Conservation (phyloP, 805 yeast species). For the Candida corydali region DNA sequence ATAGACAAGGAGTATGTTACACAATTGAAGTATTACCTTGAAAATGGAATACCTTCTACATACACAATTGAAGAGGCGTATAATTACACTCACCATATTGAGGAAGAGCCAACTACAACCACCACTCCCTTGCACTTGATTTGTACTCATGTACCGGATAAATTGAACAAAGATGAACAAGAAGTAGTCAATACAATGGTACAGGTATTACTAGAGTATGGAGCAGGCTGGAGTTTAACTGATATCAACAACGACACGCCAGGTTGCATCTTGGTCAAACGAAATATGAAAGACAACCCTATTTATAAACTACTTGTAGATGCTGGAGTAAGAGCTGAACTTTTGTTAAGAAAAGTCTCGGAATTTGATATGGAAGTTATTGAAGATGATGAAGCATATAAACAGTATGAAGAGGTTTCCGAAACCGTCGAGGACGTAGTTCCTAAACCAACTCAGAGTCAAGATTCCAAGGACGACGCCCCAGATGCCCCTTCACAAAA, state of each 20-base stretch:
- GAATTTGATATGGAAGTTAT: slow-evolving; percentile 63
- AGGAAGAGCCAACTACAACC: slow-evolving; percentile 37
- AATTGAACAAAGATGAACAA: slow-evolving; percentile 39
- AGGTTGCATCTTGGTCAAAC: slow-evolving; percentile 69
- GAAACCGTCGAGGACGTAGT: slow-evolving; percentile 2
- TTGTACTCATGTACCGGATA: slow-evolving; percentile 50
- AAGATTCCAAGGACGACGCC: no score
- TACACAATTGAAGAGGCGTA: slow-evolving; percentile 76
- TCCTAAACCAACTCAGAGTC: no score
- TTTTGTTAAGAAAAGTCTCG: slow-evolving; percentile 66
- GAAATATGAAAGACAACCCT: slow-evolving; percentile 34
- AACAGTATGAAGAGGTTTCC: slow-evolving; percentile 11
- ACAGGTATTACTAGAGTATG: slow-evolving; percentile 67
- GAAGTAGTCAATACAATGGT: slow-evolving; percentile 50
- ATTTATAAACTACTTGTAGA: slow-evolving; percentile 56
- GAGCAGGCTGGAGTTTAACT: slow-evolving; percentile 87
- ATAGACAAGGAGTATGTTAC: slow-evolving; percentile 42
- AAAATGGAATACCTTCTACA: slow-evolving; percentile 75
- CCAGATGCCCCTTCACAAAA: slow-evolving; percentile 54
- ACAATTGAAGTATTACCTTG: slow-evolving; percentile 43
- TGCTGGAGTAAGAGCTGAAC: slow-evolving; percentile 90
- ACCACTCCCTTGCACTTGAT: slow-evolving; percentile 80
- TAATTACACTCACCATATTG: slow-evolving; percentile 45
- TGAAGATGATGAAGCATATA: slow-evolving; percentile 31
- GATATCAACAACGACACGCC: slow-evolving; percentile 75